Base-by-base conservation (phyloP, 1,139 yeast species). In the Protomyces inouyei region DNA sequence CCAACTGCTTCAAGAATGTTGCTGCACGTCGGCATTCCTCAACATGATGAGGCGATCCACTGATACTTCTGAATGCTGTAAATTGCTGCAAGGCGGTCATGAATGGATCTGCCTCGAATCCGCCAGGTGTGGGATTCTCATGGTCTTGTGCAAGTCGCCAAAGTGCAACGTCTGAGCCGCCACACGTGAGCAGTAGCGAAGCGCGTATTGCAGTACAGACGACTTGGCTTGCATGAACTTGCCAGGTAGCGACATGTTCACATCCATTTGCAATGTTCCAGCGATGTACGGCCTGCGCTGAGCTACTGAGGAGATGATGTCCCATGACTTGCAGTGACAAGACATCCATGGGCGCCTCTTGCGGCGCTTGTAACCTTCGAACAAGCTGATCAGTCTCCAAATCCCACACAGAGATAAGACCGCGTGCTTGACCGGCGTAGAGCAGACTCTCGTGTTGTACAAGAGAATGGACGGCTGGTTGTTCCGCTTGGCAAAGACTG, bases 21-120 rank as follows among this genome's bases (percentile, higher is more conserved):
- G 98, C 97, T 77, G 98, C 93, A 55, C 87, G 83, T 67, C 97
- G 83, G 6, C 95, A 87, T 55, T 91, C 96, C 69, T 88, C 88
- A 72, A 82, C 85, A 52, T 79, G 73, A 21, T 83, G 83, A 0
- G 89, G 90, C 57, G 80, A 81, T 68, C 86, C 86, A 12, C 96
- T 88, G 10, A 93, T 87, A 0, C 98, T 90, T 70, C 82, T 84
- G 74, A 79, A 91, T 0, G 87, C 77, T 12, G 91, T 85, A 64
- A 87, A 79, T 60, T 82, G 82, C 18, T 80, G 77, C 66, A 93
- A 79, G 3, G 88, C 82, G 38, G 80, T 78, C 52, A 92, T 73
- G 80, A 93, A 79, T 40, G 61, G 36, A 16, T 82, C 90, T 67
- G 88, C 85, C 57, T 78, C 79, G 23, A 73, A 68, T 2, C 72